Base-by-base conservation (phyloP, 2,329 filamentous ascomycete genomes). In the Colletotrichum zoysiae region DNA sequence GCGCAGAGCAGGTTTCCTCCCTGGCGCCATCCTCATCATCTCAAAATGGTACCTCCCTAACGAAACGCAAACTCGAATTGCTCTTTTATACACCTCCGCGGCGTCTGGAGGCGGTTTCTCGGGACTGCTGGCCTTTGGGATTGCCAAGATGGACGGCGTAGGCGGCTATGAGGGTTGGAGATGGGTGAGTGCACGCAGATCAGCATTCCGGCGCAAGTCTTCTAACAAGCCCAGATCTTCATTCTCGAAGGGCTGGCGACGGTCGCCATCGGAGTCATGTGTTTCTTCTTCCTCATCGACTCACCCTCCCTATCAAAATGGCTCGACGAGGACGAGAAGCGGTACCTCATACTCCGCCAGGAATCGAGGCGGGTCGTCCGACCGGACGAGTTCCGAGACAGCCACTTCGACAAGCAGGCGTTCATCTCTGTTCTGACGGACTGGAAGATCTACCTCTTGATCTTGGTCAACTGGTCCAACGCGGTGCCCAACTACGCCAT, bases 221-320 rank as follows among this genome's bases (percentile, higher is more conserved):
- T 2, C 57, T 71, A 4, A 74, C 69, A 40, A 4, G 5, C 38
- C 16, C 30, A 78, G 85, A 87, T 87, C 38, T 89, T 89, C 71
- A 85, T 89, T 57, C 78, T 88, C 3, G 86, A 89, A 74, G 87
- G 87, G 1, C 73, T 85, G 1, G 69, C 81, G 1, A 84, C 84
- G 5, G 78, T 85, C 0, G 40, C 76, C n/a, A 75, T 84, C 11
- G 81, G 78, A 2, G 56, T 80, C 63, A 71, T 76, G 44, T 85
- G 83, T 77, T 83, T 84, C 76, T 82, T 87, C 74, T 79, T 89
- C 3, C 82, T 86, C 26, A 85, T 81, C 26, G 83, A 86, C 76
- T 81, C 79, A 1, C 83, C 84, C 0, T 76, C 78, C 0, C 76
- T 81, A 0, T 81, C 79, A 0, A 64, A 75, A 2, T 84, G 82